Evolutionary conservation across 2,329 filamentous ascomycete species (phyloP).

Genomic region (Talaromyces verruculosus): DNA sequence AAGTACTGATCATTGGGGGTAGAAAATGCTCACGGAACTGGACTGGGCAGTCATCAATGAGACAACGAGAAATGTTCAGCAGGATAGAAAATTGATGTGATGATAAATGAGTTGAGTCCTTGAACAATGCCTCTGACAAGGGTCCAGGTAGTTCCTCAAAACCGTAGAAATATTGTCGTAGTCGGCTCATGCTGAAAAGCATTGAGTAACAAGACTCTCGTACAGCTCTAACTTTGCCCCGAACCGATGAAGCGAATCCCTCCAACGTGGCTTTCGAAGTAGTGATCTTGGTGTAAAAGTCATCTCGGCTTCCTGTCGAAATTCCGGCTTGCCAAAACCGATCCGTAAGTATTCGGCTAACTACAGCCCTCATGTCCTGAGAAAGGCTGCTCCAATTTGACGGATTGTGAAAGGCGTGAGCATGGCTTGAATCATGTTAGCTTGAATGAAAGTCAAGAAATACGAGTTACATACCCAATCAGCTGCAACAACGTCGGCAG

Average conservation of each 20-base stretch:
- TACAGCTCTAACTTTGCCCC: conserved; percentile 83
- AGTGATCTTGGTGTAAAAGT: conserved; percentile 90
- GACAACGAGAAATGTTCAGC: conserved; percentile 79
- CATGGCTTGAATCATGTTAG: conserved; percentile 59
- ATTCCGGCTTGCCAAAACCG: conserved; percentile 99
- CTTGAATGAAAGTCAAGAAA: not conserved
- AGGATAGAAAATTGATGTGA: conserved; percentile 94
- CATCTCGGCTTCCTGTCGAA: conserved; percentile 90
- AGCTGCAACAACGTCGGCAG: conserved; percentile 85
- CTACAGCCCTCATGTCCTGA: conserved; percentile 70
- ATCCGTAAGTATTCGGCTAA: conserved; percentile 83
- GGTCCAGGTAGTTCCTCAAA: conserved; percentile 78
- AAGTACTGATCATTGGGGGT: conserved; percentile 74
- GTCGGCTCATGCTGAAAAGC: conserved; percentile 85
- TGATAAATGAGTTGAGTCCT: conserved; percentile 77
- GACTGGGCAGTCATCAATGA: conserved; percentile 89
- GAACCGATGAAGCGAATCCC: conserved; percentile 88
- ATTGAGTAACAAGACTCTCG: conserved; percentile 93
- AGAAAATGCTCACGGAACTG: conserved; percentile 75
- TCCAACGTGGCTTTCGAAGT: conserved; percentile 87
- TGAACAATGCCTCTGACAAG: conserved; percentile 79
- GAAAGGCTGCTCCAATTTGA: conserved; percentile 78
- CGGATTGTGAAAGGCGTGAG: conserved; percentile 87
- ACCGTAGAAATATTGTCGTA: conserved; percentile 89
- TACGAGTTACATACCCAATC: conserved; percentile 56